Evolutionary conservation across 2,329 filamentous ascomycete genomes (phyloP).

Genomic region (Penicillium glabrum): DNA sequence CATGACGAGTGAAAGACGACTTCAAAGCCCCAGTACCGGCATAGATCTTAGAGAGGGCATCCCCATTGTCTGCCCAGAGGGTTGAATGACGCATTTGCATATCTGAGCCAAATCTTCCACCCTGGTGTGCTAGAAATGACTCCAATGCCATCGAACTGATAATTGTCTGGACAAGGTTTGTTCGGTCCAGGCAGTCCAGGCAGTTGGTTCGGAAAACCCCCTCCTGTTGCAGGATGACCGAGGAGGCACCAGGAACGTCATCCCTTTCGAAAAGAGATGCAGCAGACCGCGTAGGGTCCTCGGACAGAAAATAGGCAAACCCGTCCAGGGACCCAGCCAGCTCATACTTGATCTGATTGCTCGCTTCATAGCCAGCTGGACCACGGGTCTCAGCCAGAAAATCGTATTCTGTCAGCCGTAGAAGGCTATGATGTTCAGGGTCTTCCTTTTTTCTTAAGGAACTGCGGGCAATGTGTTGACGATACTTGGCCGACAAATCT

Average conservation of each 20-base stretch:
- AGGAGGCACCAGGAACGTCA: slow-evolving; percentile 43
- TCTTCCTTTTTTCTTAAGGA: slow-evolving; percentile 62
- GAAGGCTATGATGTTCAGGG: slow-evolving; percentile 68
- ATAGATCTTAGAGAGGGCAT: slow-evolving; percentile 91
- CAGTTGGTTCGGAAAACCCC: slow-evolving; percentile 97
- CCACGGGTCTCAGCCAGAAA: slow-evolving; percentile 94
- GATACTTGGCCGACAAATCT: slow-evolving; percentile 78
- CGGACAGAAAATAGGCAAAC: slow-evolving; percentile 89
- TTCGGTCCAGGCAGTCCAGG: slow-evolving; percentile 91
- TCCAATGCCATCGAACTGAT: slow-evolving; percentile 93
- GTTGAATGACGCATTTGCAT: slow-evolving; percentile 92
- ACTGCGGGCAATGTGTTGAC: slow-evolving; percentile 72
- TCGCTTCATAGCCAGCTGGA: slow-evolving; percentile 83
- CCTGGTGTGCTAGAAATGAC: slow-evolving; percentile 73
- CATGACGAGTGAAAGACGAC: slow-evolving; percentile 88
- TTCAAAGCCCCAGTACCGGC: slow-evolving; percentile 95
- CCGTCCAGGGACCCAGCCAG: slow-evolving; percentile 77
- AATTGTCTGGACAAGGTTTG: slow-evolving; percentile 93
- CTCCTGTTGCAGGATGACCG: slow-evolving; percentile 83
- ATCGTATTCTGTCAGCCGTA: slow-evolving; percentile 86
- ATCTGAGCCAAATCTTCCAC: slow-evolving; percentile 68
- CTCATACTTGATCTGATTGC: slow-evolving; percentile 75
- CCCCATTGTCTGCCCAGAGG: slow-evolving; percentile 96
- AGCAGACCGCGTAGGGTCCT: slow-evolving; percentile 61
- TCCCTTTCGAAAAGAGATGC: slow-evolving; percentile 28